Percentiles rank a stretch among this genome's conserved stretches.
Evolutionary conservation across 2,329 filamentous ascomycete species (phyloP).

Genomic region (Metarhizium anisopliae): DNA sequence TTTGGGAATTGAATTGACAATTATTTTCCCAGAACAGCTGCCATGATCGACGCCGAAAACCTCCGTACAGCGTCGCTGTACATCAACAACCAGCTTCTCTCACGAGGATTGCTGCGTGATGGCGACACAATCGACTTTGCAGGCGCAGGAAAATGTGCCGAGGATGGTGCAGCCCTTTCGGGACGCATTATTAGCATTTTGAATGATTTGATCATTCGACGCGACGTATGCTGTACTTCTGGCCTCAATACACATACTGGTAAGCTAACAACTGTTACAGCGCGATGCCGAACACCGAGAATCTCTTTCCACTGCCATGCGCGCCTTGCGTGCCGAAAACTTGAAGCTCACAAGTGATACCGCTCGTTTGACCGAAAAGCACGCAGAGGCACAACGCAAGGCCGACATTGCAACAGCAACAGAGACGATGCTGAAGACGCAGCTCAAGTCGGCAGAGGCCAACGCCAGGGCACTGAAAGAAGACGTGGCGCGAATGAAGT

Average conservation of each 20-base stretch:
- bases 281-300: conserved; percentile 87
- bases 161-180: conserved; percentile 55
- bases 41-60: conserved; percentile 51
- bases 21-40: conserved; percentile 7
- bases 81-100: conserved; percentile 64
- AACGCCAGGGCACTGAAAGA: conserved; percentile 72
- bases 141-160: conserved; percentile 53
- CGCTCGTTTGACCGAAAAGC: conserved; percentile 45
- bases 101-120: conserved; percentile 55
- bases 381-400: conserved; percentile 45
- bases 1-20: background rate
- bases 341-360: conserved; percentile 64
- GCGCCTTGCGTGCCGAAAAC: conserved; percentile 65
- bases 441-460: conserved; percentile 65
- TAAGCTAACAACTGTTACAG: conserved; percentile 34
- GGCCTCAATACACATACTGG: background rate
- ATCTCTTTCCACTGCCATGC: conserved; percentile 68
- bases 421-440: conserved; percentile 58
- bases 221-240: conserved; percentile 54
- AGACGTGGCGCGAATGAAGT: conserved; percentile 70
- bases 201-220: conserved; percentile 82
- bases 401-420: conserved; percentile 56
- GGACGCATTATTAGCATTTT: conserved; percentile 84
- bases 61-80: conserved; percentile 60
- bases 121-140: conserved; percentile 77